Evolutionary conservation across 1,284 basidiomycete genomes (phyloP), one percentile per base, ranked within the genome.

Genomic region (Ceratorhiza oryzae-sativae): DNA sequence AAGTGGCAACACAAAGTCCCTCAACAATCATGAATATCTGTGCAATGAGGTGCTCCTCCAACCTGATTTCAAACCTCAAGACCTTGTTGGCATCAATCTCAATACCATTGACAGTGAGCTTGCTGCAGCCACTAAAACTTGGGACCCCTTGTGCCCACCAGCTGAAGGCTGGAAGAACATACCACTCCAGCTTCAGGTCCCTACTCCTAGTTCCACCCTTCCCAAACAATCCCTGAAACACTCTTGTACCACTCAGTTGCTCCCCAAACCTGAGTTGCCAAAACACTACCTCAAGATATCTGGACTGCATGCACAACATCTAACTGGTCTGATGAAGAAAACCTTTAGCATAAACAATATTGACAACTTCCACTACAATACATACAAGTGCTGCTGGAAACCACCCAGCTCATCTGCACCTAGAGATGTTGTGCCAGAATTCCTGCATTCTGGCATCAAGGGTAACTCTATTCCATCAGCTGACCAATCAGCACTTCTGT

Each of bases 101-200:
- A 18, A 13, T 18, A 23, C 32, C 1, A n/a, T 67, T n/a, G 49
- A 67, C 13, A 12, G 13, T 13, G 15, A 67, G 20, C 63, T 67
- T 18, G 63, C 63, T 8, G 63, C 46, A 2, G 49, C 49, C 30
- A 39, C 63, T 18, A 67, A 51, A 18, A 27, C 8, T 34, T 67
- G 63, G 63, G 27, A 67, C 10, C 63, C 63, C 23, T 36, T 10
- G 13, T 55, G 51, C 25, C 51, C 63, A 15, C 63, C 63, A 27
- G 30, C 48, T 25, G 49, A 67, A 30, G 63, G 63, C 20, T 51
- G 63, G 63, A 67, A 53, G 27, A 67, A 67, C 15, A 13, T 67
- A 23, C 36, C 36, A 0, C 34, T 67, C 2, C 27, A 25, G 18
- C 36, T 67, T 0, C 49, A 13, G n/a, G 49, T 67, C 10, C 63